Percentiles rank a stretch among this genome's conserved stretches.
These are phyloP conservation scores for Monosporascus sp. DNA, from an alignment of 2,329 filamentous ascomycete species.

Conservation along the genomic window DNA sequence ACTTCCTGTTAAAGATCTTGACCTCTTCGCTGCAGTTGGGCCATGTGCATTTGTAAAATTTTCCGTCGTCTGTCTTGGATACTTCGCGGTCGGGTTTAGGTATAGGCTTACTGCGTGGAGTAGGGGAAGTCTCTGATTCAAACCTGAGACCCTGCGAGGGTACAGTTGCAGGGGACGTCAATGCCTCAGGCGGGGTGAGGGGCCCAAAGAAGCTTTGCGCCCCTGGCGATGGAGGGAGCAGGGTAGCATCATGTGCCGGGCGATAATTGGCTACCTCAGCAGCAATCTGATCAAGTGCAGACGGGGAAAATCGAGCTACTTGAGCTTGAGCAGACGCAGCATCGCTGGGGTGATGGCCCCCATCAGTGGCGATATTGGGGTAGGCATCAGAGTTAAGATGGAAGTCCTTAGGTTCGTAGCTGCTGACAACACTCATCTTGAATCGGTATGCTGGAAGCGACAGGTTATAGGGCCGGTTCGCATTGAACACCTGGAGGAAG, in stretches of 20 bases:
- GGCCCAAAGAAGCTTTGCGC: constrained; percentile 9
- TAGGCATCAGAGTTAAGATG: constrained; percentile 43
- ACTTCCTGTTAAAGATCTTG: constrained; percentile 71
- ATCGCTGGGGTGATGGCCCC: constrained; percentile 16
- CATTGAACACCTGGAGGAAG: constrained; percentile 33
- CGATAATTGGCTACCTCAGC: constrained; percentile 41
- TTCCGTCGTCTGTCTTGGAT: constrained; percentile 63
- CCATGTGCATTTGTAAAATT: constrained; percentile 66
- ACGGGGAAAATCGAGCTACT: constrained; percentile 12
- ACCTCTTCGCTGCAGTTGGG: constrained; percentile 62
- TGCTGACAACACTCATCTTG: constrained; percentile 42
- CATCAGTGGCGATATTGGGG: constrained; percentile 38
- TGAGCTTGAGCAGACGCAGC: background rate
- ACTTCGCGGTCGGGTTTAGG: constrained; percentile 54
- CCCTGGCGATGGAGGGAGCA: constrained; percentile 13
- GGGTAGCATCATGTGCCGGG: constrained; percentile 30
- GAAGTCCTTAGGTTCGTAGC: constrained; percentile 44
- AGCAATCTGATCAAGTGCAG: constrained; percentile 33
- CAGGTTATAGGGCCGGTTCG: constrained; percentile 18
- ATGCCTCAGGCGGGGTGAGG: constrained; percentile 9
- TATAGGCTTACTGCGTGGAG: constrained; percentile 47
- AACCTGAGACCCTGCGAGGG: background rate
- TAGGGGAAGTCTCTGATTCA: constrained; percentile 10
- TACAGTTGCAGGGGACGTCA: background rate
- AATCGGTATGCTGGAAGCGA: constrained; percentile 16